phyloP scores from a whole-genome alignment of 345 rosid species.

The Microthlaspi erraticum region DNA sequence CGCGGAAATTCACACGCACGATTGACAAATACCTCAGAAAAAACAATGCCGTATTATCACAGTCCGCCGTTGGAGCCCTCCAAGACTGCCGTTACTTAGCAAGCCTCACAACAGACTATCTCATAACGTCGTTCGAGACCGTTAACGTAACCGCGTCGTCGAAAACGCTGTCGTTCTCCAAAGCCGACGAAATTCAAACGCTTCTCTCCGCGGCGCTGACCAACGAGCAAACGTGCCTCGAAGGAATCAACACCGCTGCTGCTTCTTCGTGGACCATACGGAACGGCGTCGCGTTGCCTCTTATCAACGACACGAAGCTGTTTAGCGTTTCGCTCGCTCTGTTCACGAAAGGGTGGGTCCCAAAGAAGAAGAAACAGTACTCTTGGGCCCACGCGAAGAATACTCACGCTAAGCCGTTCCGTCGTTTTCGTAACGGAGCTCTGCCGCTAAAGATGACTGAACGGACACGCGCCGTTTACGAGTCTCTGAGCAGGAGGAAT shows the following conservation, averaged over 20 bases:
- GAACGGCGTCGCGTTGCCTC: constrained; percentile 58
- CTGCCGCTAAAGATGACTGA: constrained; percentile 64
- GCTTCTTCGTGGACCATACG: constrained; percentile 58
- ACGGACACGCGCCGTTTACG: constrained; percentile 54
- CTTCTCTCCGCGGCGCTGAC: constrained; percentile 78
- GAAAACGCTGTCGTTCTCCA: constrained; percentile 42
- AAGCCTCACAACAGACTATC: constrained; percentile 59
- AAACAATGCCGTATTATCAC: constrained; percentile 47
- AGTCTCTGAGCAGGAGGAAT: constrained; percentile 61
- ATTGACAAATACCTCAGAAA: constrained; percentile 61
- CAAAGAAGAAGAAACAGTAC: constrained; percentile 49
- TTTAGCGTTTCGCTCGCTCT: constrained; percentile 76
- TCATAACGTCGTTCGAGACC: constrained; percentile 52
- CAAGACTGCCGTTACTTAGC: constrained; percentile 75
- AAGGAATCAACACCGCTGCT: constrained; percentile 58
- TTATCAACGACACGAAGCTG: constrained; percentile 74
- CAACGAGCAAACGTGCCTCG: constrained; percentile 77
- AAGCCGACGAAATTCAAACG: constrained; percentile 77
- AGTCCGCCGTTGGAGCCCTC: constrained; percentile 61
- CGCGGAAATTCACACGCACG: constrained; percentile 56
- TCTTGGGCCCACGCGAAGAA: constrained; percentile 40
- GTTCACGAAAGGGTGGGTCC: constrained; percentile 78
- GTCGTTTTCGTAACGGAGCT: constrained; percentile 55
- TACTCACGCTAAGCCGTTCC: constrained; percentile 36
- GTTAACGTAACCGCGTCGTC: constrained; percentile 46